Evolutionary conservation across 208 protist species (phyloP).

Genomic region (Herpetomonas samuelpessoai): DNA sequence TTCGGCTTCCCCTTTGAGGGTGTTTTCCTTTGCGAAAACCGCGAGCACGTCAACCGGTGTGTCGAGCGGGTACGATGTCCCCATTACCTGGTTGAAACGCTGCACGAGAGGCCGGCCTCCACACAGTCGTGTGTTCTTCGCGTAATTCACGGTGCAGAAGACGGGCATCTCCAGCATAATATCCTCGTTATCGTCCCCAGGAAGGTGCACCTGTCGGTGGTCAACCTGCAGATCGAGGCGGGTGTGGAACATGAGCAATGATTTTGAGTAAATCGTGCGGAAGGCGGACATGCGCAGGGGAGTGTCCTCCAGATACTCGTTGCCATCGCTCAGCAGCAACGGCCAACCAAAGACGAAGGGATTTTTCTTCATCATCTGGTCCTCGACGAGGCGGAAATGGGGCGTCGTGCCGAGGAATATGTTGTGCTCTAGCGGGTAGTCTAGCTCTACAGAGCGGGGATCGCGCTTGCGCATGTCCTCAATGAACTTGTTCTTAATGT

Average conservation of each 20-base stretch:
- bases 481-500: slow-evolving; percentile 85
- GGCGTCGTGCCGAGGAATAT: slow-evolving; percentile 83
- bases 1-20: slow-evolving; percentile 64
- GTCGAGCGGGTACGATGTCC: slow-evolving; percentile 82
- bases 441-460: slow-evolving; percentile 72
- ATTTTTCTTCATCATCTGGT: slow-evolving; percentile 86
- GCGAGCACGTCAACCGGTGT: slow-evolving; percentile 89
- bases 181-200: slow-evolving; percentile 68
- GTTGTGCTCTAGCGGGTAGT: slow-evolving; percentile 79
- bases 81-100: slow-evolving; percentile 89
- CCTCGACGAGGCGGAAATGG: slow-evolving; percentile 80
- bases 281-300: slow-evolving; percentile 81
- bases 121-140: slow-evolving; percentile 74
- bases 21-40: slow-evolving; percentile 62
- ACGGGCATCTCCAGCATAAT: slow-evolving; percentile 84
- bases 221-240: slow-evolving; percentile 87
- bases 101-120: slow-evolving; percentile 84
- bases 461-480: slow-evolving; percentile 87
- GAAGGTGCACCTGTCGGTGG: slow-evolving; percentile 59
- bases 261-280: slow-evolving; percentile 88
- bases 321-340: slow-evolving; percentile 84
- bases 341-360: slow-evolving; percentile 93
- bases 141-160: slow-evolving; percentile 89
- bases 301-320: slow-evolving; percentile 78
- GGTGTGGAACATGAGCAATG: slow-evolving; percentile 81